Evolutionary conservation across 305 asterid genomes (phyloP).

Genomic region (Solanum hybrid): DNA sequence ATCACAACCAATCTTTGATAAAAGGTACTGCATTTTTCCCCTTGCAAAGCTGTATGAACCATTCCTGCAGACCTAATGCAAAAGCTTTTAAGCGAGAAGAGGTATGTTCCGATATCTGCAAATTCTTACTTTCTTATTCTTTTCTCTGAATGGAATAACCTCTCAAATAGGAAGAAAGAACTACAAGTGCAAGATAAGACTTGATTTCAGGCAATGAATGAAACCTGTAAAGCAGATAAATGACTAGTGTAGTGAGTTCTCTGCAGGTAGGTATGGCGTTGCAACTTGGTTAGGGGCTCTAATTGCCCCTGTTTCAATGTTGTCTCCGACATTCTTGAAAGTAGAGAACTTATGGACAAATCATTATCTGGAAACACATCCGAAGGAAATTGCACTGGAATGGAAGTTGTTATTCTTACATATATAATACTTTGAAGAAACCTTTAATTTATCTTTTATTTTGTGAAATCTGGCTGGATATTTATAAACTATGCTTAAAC

Average conservation of each 20-base stretch:
- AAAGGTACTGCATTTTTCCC: slow-evolving; percentile 91
- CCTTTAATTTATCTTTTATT: background rate
- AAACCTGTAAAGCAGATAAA: background rate
- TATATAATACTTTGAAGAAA: background rate
- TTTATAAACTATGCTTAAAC: background rate
- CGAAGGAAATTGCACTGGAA: background rate
- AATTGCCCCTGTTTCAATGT: background rate
- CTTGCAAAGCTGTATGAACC: slow-evolving; percentile 90
- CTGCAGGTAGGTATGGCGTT: background rate
- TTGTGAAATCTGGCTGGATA: background rate
- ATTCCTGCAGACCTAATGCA: slow-evolving; percentile 85
- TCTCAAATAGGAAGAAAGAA: background rate
- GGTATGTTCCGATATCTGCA: slow-evolving; percentile 33
- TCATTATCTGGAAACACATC: background rate
- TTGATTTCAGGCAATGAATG: background rate
- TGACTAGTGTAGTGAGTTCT: background rate
- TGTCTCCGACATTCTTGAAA: background rate
- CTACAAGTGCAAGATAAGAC: background rate
- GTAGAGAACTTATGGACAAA: background rate
- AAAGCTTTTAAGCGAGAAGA: slow-evolving; percentile 86
- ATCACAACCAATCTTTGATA: slow-evolving; percentile 5
- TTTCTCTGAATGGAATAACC: background rate
- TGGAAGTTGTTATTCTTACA: background rate
- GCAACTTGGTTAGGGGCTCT: background rate
- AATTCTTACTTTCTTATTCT: background rate